A percentile compares a stretch with the other conserved stretches of the same genome.
Evolutionary conservation across 192 early-diverging fungal genomes (phyloP).

Genomic region (Backusella westeae): DNA sequence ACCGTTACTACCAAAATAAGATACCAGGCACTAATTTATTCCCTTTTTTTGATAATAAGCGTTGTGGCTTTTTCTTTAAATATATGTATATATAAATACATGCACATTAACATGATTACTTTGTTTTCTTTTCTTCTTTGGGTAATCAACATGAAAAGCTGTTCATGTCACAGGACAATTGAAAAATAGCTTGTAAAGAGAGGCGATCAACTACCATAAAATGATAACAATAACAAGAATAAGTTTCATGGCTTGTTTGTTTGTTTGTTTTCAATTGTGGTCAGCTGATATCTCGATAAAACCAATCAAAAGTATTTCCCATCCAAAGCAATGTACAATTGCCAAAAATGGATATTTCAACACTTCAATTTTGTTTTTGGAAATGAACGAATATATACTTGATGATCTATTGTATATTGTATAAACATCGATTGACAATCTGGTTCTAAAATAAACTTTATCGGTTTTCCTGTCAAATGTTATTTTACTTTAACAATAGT

Average conservation of each 20-base stretch:
- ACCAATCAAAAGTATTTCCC: neutral
- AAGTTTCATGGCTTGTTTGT: too few relatives aligned
- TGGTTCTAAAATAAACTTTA: neutral
- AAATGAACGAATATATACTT: too few relatives aligned
- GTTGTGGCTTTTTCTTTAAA: neutral
- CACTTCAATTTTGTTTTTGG: neutral
- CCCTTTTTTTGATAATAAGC: neutral
- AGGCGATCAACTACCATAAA: neutral
- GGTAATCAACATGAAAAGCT: too few relatives aligned
- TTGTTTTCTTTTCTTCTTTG: too few relatives aligned
- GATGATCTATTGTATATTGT: too few relatives aligned
- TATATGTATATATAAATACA: neutral
- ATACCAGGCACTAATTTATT: neutral
- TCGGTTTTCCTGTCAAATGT: neutral
- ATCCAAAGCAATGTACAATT: neutral
- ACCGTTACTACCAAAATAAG: constrained; percentile 7
- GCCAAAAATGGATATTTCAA: neutral
- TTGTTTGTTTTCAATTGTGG: too few relatives aligned
- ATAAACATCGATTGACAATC: too few relatives aligned
- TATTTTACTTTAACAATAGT: neutral
- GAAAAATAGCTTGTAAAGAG: too few relatives aligned
- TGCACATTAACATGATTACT: neutral
- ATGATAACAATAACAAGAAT: neutral
- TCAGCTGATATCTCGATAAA: too few relatives aligned
- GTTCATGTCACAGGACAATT: too few relatives aligned